Evolutionary conservation across 1,139 yeast species (phyloP).

Genomic region (Starmera stellimalicola): DNA sequence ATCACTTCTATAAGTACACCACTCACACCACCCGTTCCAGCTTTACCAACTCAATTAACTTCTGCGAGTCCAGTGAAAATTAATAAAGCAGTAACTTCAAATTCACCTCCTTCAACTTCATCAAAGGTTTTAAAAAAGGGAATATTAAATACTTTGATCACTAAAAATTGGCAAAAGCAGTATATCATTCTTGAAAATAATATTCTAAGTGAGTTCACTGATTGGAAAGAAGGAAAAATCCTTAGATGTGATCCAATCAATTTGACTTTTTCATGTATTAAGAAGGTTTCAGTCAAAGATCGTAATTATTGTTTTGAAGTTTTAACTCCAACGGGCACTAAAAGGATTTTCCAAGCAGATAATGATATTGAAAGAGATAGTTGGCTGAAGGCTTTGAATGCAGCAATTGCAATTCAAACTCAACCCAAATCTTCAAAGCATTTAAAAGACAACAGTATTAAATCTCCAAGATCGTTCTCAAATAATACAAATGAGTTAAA

Average conservation of each 20-base stretch:
- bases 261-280: conserved; percentile 62
- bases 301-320: conserved; percentile 63
- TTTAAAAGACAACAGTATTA: background rate
- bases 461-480: conserved; percentile 1
- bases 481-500: background rate
- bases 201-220: conserved; percentile 59
- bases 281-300: conserved; percentile 32
- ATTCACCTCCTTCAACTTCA: background rate
- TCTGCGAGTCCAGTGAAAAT: conserved; percentile 4
- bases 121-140: conserved; percentile 34
- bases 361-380: conserved; percentile 56
- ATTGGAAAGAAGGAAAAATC: conserved; percentile 68
- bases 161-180: conserved; percentile 86
- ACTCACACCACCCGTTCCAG: background rate
- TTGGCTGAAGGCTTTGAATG: conserved; percentile 50
- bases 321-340: conserved; percentile 58
- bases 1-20: background rate
- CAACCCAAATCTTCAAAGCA: no score
- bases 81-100: conserved; percentile 1
- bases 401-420: conserved; percentile 8
- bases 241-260: conserved; percentile 66
- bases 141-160: conserved; percentile 57
- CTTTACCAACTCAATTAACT: conserved; percentile 1
- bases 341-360: conserved; percentile 71
- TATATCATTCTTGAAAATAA: conserved; percentile 76